phyloP scores from a whole-genome alignment of 108 stramenopile species.

The Stephanodiscus minutulus region DNA sequence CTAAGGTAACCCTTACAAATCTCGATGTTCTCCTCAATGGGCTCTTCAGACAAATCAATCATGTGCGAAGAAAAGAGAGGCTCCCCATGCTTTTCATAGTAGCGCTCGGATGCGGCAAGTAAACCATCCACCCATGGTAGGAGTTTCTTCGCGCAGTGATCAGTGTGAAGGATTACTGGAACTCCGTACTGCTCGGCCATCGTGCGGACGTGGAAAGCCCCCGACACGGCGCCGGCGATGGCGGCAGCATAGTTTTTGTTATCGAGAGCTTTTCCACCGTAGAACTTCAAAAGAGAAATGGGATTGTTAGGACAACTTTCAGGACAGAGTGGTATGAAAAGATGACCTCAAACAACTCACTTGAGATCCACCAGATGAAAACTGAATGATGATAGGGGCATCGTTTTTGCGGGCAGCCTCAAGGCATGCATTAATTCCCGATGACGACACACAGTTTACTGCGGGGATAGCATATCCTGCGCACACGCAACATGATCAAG shows the following conservation, averaged over 20 bases:
- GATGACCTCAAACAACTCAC: slow-evolving; percentile 23
- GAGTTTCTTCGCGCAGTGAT: slow-evolving; percentile 91
- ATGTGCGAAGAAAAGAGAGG: slow-evolving; percentile 95
- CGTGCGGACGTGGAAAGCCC: slow-evolving; percentile 92
- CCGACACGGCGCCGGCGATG: slow-evolving; percentile 89
- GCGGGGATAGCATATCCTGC: slow-evolving; percentile 92
- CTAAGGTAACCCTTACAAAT: slow-evolving; percentile 86
- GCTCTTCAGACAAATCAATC: slow-evolving; percentile 95
- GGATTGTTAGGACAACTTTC: slow-evolving; percentile 1
- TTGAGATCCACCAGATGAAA: slow-evolving; percentile 85
- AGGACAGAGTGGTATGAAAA: background rate
- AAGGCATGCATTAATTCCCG: slow-evolving; percentile 89
- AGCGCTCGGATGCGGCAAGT: slow-evolving; percentile 75
- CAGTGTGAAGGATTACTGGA: slow-evolving; percentile 94
- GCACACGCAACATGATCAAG: background rate
- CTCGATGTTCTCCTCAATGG: slow-evolving; percentile 90
- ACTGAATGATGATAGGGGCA: slow-evolving; percentile 92
- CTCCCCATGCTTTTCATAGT: slow-evolving; percentile 82
- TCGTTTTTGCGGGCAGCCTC: slow-evolving; percentile 90
- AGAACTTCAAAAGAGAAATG: slow-evolving; percentile 57
- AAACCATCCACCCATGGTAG: slow-evolving; percentile 95
- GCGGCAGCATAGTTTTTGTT: slow-evolving; percentile 83
- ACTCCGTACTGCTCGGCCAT: slow-evolving; percentile 95
- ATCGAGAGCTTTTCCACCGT: slow-evolving; percentile 88
- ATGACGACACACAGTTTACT: slow-evolving; percentile 91